Evolutionary conservation across 176 grass and related monocot species (phyloP), one percentile per base, ranked within the genome.

Genomic region (Triticum dicoccoides): DNA sequence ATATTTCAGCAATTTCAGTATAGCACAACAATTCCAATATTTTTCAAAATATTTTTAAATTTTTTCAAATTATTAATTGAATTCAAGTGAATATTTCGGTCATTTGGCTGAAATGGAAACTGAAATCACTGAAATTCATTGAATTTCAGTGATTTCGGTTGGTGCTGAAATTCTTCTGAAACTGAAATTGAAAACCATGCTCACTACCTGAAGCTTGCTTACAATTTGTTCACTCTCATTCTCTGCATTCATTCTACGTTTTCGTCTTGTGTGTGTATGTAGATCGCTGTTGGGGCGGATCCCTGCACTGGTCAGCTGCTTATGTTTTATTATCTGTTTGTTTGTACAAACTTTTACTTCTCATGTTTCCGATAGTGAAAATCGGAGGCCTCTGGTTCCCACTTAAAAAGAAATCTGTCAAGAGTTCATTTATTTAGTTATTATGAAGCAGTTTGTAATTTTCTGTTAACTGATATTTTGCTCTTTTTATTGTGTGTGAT

Each of bases 401-500:
- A 45, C 42, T 9, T 75, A 51, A 75, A 49, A 75, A 4, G 41
- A 75, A 75, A 14, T 75, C 45, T 76, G 14, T 33, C 15, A 54
- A 54, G 41, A 21, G 42, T 74, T 42, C 0, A 56, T 7, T 56
- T 56, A 56, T 5, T 51, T 79, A 49, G 45, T 49, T 75, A 27
- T 84, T 59, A 5, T 69, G 9, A 2, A 52, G 21, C 3, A 33
- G 23, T 65, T 77, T 25, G 25, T 30, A 45, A 51, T 79, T 14
- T 80, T 17, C 11, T 76, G 2, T 18, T 6, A 32, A 38, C 30
- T 81, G 29, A 74, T 82, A 39, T 51, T 66, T 64, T 73, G 23
- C 33, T 65, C 13, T 29, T 52, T 72, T 35, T 45, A 21, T 81
- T 84, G 15, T 54, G 8, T 51, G 47, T 92, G 25, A 67, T 73